These are phyloP conservation scores for Harringtonia aguacate DNA, from an alignment of 2,329 filamentous ascomycete genomes.

Conservation along the genomic window DNA sequence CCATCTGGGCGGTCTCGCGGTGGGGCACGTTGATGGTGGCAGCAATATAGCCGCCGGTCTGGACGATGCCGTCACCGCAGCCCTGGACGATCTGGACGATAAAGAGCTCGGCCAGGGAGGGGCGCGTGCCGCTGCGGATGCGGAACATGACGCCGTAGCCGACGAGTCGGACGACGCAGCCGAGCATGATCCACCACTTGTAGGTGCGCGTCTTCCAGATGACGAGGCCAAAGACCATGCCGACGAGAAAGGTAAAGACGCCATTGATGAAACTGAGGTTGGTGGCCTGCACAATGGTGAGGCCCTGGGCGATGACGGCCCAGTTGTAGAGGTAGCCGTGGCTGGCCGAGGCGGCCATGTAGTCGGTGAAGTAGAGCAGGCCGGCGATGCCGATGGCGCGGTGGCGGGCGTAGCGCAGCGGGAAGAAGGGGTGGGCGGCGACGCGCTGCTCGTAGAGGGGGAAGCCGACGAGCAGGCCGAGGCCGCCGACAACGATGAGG, in stretches of 20 bases:
- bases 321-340: constrained; percentile 9
- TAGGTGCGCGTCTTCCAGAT: constrained; percentile 6
- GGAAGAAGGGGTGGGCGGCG: constrained; percentile 33
- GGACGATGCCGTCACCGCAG: constrained; percentile 33
- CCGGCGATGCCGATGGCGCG: constrained; percentile 28
- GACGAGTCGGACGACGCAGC: constrained; percentile 7
- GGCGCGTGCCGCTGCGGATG: constrained; percentile 30
- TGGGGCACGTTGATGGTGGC: constrained; percentile 14
- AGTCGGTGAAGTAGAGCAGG: constrained; percentile 21
- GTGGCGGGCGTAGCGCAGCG: constrained; percentile 31
- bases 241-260: constrained; percentile 6
- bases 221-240: constrained; percentile 6
- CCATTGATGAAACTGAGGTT: constrained; percentile 6
- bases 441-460: constrained; percentile 34
- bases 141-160: constrained; percentile 31
- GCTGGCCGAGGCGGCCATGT: constrained; percentile 5
- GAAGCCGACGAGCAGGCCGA: constrained; percentile 25
- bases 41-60: constrained; percentile 29
- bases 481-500: constrained; percentile 31
- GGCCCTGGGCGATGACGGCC: constrained; percentile 5
- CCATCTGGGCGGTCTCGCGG: constrained; percentile 7
- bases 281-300: constrained; percentile 4
- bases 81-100: constrained; percentile 37
- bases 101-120: constrained; percentile 33
- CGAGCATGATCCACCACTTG: constrained; percentile 8